These are phyloP conservation scores for Nannochloropsis oceanica DNA, from an alignment of 108 stramenopile species.

Conservation along the genomic window DNA sequence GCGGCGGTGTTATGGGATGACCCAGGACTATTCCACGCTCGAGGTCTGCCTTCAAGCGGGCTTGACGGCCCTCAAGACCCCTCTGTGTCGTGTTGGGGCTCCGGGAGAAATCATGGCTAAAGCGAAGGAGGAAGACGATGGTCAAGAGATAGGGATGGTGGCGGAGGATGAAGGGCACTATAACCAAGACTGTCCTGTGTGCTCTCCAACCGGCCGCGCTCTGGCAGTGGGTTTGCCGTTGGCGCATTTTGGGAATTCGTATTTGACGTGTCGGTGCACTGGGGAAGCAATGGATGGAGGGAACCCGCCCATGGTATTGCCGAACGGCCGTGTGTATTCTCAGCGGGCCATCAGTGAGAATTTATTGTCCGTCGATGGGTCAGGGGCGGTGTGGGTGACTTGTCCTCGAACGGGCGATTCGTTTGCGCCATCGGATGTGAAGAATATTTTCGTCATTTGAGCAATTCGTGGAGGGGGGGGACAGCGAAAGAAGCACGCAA, in stretches of 20 bases:
- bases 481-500: too few relatives aligned
- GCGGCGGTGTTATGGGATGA: slow-evolving; percentile 3
- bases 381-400: not conserved
- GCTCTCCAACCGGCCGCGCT: slow-evolving; percentile 11
- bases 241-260: slow-evolving; percentile 22
- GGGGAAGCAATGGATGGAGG: slow-evolving; percentile 24
- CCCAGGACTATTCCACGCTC: not conserved
- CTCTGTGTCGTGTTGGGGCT: not conserved
- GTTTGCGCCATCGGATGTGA: not conserved
- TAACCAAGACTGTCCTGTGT: slow-evolving; percentile 14
- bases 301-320: slow-evolving; percentile 29
- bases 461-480: too few relatives aligned
- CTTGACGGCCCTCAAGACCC: not conserved
- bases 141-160: not conserved
- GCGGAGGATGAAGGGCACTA: not conserved
- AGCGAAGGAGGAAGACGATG: not conserved
- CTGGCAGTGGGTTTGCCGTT: slow-evolving; percentile 17
- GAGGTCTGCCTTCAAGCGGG: slow-evolving; percentile 9
- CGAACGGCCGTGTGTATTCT: slow-evolving; percentile 23
- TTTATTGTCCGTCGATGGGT: not conserved
- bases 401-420: not conserved
- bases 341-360: slow-evolving; percentile 6
- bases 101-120: not conserved
- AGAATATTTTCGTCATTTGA: not conserved
- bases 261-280: slow-evolving; percentile 23